Evolutionary conservation across 2,329 filamentous ascomycete species (phyloP), one percentile per base, ranked within the genome.

Genomic region (Colletotrichum agaves): DNA sequence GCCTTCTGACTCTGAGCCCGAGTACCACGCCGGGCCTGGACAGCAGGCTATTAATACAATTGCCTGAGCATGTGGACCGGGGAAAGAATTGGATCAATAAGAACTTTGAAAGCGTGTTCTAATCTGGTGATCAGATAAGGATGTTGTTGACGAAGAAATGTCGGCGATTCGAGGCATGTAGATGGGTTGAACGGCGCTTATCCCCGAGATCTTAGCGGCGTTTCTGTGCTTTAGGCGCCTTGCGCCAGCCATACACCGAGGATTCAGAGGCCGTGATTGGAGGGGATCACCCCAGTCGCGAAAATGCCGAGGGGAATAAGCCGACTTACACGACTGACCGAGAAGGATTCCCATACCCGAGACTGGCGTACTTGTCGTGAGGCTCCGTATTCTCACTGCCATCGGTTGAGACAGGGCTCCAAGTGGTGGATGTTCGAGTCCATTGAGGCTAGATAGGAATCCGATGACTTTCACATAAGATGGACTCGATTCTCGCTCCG

Each of bases 171-270:
- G 15, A 6, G 19, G 5, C 13, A n/a, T 17, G 39, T 8, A 35
- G 33, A 27, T 31, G 10, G 57, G 33, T 31, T 23, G n/a, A 31
- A 46, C 6, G 6, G n/a, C 19, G n/a, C 56, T 57, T 64, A 69
- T 61, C 39, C 59, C 64, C 68, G 59, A 58, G 27, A 59, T 44
- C 41, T 49, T 15, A 55, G 58, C 55, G 39, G 60, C 4, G n/a
- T 49, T 46, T 47, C 3, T 67, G 56, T 65, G 23, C 6, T 19
- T 15, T 0, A 7, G 55, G 60, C 1, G 1, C 12, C 31, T 39
- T 10, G 0, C 55, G 60, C 37, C 37, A 21, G 60, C 59, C 55
- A 56, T 69, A 68, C 47, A 27, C 68, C 68, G 68, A 70, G 64
- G 0, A 19, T 17, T 13, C 0, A 3, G 15, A 1, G 0, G 0